Evolutionary conservation across 2,329 filamentous ascomycete species (phyloP), one percentile per base, ranked within the genome.

Genomic region (Aspergillus fijiensis): DNA sequence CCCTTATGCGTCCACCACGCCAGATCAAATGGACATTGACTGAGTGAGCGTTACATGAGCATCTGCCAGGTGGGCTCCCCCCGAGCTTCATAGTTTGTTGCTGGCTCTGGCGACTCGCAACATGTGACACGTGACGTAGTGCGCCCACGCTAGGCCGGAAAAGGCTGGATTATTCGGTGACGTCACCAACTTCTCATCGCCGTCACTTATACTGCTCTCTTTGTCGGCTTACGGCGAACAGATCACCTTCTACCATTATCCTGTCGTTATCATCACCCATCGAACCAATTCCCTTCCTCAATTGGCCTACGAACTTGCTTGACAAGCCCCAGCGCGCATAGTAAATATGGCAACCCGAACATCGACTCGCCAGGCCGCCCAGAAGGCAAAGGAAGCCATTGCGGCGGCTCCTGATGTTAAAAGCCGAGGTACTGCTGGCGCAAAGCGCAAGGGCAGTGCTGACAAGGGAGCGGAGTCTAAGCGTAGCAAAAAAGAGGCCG

Each of bases 341-440:
- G 23, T 35, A 47, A 68, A 54, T 33, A 76, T 77, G 72, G 63
- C 68, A 12, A 69, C 70, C 49, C 67, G 76, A 61, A 74, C 75
- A 49, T 80, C 78, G 5, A 72, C 77, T 16, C 77, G 79, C 33
- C 71, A 77, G 61, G 77, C 78, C 5, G 77, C 77, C 9, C 72
- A 73, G 52, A 79, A 79, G 65, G 77, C 78, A 33, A 78, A 78
- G 58, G 71, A 79, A 61, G 75, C 77, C 27, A 74, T 77, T 59
- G 61, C 71, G 51, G 68, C 66, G 60, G 71, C 68, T 58, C 67
- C 68, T 50, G 76, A 72, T 58, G 65, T 59, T 27, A 70, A 70
- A 50, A 65, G 65, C 31, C 70, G 65, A 57, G 63, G 67, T 25
- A 29, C 69, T 10, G 65, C 72, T 25, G 71, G 72, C n/a, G 66